Evolutionary conservation across 768 basidiomycete genomes (phyloP), one percentile per base, ranked within the genome.

Genomic region (Kwoniella europaea): DNA sequence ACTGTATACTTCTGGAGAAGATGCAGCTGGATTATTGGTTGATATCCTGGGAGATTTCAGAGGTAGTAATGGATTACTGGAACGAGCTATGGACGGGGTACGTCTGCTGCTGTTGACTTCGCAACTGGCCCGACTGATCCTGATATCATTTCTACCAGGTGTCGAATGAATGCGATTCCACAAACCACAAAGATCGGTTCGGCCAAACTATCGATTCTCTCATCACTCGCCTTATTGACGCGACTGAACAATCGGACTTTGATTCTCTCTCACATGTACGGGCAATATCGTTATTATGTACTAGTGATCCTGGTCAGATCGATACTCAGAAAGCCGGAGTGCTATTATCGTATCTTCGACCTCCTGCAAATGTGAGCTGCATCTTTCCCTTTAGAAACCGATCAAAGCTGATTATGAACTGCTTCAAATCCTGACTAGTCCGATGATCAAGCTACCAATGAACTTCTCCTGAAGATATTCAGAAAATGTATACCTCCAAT

Each of bases 401-500:
- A 43, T 29, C 16, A 54, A 44, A 22, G 50, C 24, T 64, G 22
- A 41, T 57, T 67, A 3, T 2, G 62, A 10, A 15, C 55, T 20
- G 4, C 24, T 22, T 27, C 18, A 16, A 13, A 27, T 27, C 16
- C 29, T 18, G 4, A 44, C 3, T 76, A 96, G 93, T 58, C 86
- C 3, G 95, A 98, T 66, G 95, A 98, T 72, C 88, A 93, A 73
- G 86, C 87, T 0, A 91, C 91, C 4, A 90, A 90, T 1, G 95
- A 98, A 79, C 92, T 92, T 80, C 84, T 99, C 4, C 87, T 98
- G 52, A 91, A 91, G 73, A 92, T 96, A 53, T 98, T 97, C 85
- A 88, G 92, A 41, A 88, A 88, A 18, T 90, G 90, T 2, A 90
- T 98, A 42, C 92, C 93, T 2, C 87, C 90, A 72, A 91, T 96